phyloP scores from a whole-genome alignment of 2,329 filamentous ascomycete genomes.

The Bipolaris sorokiniana region DNA sequence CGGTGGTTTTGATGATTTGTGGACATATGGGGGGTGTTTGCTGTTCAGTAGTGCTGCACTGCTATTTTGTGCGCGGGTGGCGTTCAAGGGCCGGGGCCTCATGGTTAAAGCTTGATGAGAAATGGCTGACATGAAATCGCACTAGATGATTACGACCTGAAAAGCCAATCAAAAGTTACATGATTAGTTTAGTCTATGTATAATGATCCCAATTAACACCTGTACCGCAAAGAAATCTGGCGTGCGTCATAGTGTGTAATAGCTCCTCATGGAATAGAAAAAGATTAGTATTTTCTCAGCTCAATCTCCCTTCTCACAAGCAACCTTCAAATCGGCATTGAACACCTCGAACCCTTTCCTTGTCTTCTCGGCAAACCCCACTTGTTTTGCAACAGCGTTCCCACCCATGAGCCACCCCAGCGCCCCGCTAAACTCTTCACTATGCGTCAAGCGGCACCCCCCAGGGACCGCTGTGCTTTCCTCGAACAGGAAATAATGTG shows the following conservation, averaged over 20 bases:
- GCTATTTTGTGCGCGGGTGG: conserved; percentile 34
- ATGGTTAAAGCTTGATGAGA: conserved; percentile 32
- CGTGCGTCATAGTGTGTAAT: too few species aligned
- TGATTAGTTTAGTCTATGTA: neutral
- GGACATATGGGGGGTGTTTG: conserved; percentile 53
- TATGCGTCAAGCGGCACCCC: conserved; percentile 28
- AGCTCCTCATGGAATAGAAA: too few species aligned
- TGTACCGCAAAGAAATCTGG: too few species aligned
- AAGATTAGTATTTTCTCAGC: neutral
- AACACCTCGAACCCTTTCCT: conserved; percentile 17
- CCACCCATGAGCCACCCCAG: conserved; percentile 24
- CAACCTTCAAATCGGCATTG: conserved; percentile 21
- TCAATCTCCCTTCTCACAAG: conserved; percentile 17
- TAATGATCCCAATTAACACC: too few species aligned
- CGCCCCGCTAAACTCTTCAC: conserved; percentile 25
- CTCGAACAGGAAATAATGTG: conserved; percentile 25
- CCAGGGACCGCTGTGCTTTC: conserved; percentile 10
- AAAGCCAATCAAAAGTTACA: neutral
- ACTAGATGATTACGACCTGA: neutral
- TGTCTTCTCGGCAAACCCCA: conserved; percentile 21
- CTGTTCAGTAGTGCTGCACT: conserved; percentile 28
- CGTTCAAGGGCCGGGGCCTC: conserved; percentile 35
- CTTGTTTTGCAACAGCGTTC: conserved; percentile 12
- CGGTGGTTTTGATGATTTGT: conserved; percentile 52
- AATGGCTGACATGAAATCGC: neutral